These are phyloP conservation scores for Austroboletus sp. DNA, from an alignment of 1,284 basidiomycete species.

Conservation along the genomic window DNA sequence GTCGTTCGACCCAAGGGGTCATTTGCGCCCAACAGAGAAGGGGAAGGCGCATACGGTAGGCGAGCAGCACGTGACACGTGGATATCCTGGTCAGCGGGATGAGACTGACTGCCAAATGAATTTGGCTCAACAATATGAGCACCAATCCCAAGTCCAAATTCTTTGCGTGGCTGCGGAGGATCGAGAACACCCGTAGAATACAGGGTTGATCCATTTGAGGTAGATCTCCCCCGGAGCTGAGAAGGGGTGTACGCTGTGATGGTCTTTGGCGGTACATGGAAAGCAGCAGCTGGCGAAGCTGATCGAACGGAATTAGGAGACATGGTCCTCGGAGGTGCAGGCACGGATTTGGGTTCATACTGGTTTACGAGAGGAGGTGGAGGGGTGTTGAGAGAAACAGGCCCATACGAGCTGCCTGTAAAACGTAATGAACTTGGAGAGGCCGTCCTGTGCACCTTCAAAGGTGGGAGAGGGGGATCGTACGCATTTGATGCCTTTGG, in stretches of 20 bases:
- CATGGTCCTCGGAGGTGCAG: constrained; percentile 26
- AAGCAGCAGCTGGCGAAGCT: constrained; percentile 23
- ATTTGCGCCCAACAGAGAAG: constrained; percentile 71
- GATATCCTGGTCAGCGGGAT: constrained; percentile 36
- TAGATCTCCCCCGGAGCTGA: constrained; percentile 37
- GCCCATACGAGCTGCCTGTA: constrained; percentile 11
- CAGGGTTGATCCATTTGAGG: constrained; percentile 46
- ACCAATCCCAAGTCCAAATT: constrained; percentile 26
- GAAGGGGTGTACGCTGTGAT: constrained; percentile 16
- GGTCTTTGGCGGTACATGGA: constrained; percentile 21
- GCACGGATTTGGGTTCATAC: constrained; percentile 16
- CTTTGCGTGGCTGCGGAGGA: constrained; percentile 21
- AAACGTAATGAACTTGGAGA: constrained; percentile 28
- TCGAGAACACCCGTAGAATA: constrained; percentile 34
- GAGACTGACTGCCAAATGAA: constrained; percentile 12
- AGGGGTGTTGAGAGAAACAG: constrained; percentile 8
- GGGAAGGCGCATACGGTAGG: constrained; percentile 64
- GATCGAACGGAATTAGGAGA: constrained; percentile 35
- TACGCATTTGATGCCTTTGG: constrained; percentile 69
- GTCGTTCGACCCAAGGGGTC: constrained; percentile 75
- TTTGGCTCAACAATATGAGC: constrained; percentile 20
- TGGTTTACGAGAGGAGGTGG: constrained; percentile 12
- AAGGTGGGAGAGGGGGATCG: constrained; percentile 66
- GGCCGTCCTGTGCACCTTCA: constrained; percentile 35
- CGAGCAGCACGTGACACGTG: constrained; percentile 40